Evolutionary conservation across 352 stramenopile species (phyloP).

Genomic region (Phytopythium sindhum): DNA sequence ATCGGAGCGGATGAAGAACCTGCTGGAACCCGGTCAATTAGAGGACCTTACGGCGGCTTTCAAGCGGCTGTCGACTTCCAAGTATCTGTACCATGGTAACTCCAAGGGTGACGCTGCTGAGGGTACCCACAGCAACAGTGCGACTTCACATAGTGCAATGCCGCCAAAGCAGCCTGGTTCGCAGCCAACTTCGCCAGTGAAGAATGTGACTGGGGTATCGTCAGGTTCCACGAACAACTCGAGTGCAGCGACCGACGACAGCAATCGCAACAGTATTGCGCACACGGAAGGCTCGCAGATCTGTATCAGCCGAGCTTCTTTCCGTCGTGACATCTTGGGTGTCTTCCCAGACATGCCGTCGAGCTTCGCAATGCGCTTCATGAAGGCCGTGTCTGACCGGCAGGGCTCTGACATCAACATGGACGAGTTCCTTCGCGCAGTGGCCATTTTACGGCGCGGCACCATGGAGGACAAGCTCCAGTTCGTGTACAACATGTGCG

Average conservation of each 20-base stretch:
- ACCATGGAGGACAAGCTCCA: slow-evolving; percentile 72
- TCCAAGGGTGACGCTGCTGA: slow-evolving; percentile 27
- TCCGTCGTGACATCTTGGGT: slow-evolving; percentile 80
- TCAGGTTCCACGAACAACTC: slow-evolving; percentile 12
- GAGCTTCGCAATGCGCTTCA: slow-evolving; percentile 86
- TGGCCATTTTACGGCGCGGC: slow-evolving; percentile 73
- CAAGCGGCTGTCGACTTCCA: slow-evolving; percentile 78
- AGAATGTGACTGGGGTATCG: slow-evolving; percentile 19
- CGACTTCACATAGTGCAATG: slow-evolving; percentile 8
- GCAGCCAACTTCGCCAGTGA: slow-evolving; percentile 37
- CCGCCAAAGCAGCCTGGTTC: slow-evolving; percentile 12
- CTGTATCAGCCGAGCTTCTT: slow-evolving; percentile 77
- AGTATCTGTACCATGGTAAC: slow-evolving; percentile 76
- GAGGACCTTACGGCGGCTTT: slow-evolving; percentile 76
- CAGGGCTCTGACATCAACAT: slow-evolving; percentile 86
- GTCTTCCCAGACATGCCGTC: slow-evolving; percentile 89
- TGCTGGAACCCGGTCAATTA: slow-evolving; percentile 55
- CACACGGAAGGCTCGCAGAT: slow-evolving; percentile 77
- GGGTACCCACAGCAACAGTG: slow-evolving; percentile 13
- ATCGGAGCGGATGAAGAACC: slow-evolving; percentile 85
- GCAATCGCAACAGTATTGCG: slow-evolving; percentile 42
- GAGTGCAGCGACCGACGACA: slow-evolving; percentile 20
- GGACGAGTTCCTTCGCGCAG: slow-evolving; percentile 81
- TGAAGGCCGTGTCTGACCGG: slow-evolving; percentile 84
- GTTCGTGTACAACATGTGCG: slow-evolving; percentile 88